These are phyloP conservation scores for Waitea zeae DNA, from an alignment of 1,284 basidiomycete genomes.

Conservation along the genomic window DNA sequence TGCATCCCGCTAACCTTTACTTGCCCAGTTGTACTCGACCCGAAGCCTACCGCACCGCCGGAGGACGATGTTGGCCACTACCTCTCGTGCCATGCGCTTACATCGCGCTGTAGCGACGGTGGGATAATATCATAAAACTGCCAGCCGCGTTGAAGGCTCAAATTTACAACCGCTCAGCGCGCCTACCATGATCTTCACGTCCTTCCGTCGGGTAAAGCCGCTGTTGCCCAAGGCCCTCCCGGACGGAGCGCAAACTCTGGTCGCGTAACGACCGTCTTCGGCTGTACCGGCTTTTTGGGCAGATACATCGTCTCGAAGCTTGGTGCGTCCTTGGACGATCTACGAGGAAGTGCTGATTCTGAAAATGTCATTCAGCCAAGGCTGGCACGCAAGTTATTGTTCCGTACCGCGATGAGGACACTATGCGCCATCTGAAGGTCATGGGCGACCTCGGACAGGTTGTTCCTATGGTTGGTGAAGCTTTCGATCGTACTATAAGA, in stretches of 20 bases:
- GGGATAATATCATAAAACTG: too few species aligned
- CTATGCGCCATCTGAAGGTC: constrained; percentile 79
- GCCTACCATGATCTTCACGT: constrained; percentile 51
- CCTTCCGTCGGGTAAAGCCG: constrained; percentile 43
- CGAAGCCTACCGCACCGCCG: too few species aligned
- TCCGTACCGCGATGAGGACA: constrained; percentile 93
- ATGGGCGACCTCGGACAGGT: constrained; percentile 97
- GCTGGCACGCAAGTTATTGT: constrained; percentile 88
- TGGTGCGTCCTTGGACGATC: constrained; percentile 26
- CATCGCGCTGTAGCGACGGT: constrained; percentile 26
- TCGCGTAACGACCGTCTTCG: constrained; percentile 92
- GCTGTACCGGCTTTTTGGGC: constrained; percentile 90
- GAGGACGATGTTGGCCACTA: constrained; percentile 10
- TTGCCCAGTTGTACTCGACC: constrained; percentile 3
- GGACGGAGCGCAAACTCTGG: constrained; percentile 81
- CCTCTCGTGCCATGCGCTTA: constrained; percentile 23
- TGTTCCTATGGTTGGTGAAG: constrained; percentile 64
- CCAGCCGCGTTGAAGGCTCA: too few species aligned
- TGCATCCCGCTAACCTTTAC: too few species aligned
- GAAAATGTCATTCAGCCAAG: constrained; percentile 36
- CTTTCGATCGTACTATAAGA: background rate
- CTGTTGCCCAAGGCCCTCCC: constrained; percentile 60
- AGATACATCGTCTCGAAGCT: constrained; percentile 89
- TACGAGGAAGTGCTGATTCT: background rate
- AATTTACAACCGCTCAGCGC: too few species aligned